These are phyloP conservation scores for Elsinoe batatas DNA, from an alignment of 2,329 filamentous ascomycete genomes.

Conservation along the genomic window DNA sequence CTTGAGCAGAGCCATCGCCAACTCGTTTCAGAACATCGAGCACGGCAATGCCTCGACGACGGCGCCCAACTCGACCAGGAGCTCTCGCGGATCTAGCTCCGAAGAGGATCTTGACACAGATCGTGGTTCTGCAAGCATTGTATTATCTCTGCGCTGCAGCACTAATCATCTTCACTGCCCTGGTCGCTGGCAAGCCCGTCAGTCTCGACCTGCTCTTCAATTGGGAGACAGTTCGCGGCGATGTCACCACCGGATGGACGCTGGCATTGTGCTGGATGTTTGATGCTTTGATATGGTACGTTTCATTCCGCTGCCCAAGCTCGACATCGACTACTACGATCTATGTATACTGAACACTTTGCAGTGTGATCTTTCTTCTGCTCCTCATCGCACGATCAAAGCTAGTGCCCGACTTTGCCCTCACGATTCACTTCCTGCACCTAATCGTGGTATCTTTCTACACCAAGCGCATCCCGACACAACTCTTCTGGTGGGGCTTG, in stretches of 20 bases:
- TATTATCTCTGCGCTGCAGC: slow-evolving; percentile 54
- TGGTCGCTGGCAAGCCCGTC: slow-evolving; percentile 54
- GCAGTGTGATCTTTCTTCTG: slow-evolving; percentile 72
- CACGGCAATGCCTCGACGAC: slow-evolving; percentile 42
- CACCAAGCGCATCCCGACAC: slow-evolving; percentile 62
- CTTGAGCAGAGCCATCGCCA: background rate
- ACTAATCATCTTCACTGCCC: slow-evolving; percentile 57
- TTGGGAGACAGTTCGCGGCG: slow-evolving; percentile 55
- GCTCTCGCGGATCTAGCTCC: slow-evolving; percentile 58
- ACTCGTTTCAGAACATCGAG: background rate
- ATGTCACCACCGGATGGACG: slow-evolving; percentile 62
- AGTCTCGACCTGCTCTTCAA: slow-evolving; percentile 50
- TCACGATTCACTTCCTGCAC: slow-evolving; percentile 79
- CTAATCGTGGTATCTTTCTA: slow-evolving; percentile 70
- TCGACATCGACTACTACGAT: background rate
- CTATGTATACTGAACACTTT: background rate
- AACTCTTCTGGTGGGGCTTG: slow-evolving; percentile 78
- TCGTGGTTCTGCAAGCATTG: slow-evolving; percentile 52
- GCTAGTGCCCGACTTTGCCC: slow-evolving; percentile 85
- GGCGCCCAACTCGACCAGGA: slow-evolving; percentile 54
- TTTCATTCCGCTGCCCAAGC: slow-evolving; percentile 13
- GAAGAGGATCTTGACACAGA: slow-evolving; percentile 57
- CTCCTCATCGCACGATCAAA: slow-evolving; percentile 80
- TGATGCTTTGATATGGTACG: slow-evolving; percentile 55
- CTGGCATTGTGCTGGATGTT: slow-evolving; percentile 58